phyloP scores from a whole-genome alignment of 192 early-diverging fungal genomes.

The Dissophora ornata region DNA sequence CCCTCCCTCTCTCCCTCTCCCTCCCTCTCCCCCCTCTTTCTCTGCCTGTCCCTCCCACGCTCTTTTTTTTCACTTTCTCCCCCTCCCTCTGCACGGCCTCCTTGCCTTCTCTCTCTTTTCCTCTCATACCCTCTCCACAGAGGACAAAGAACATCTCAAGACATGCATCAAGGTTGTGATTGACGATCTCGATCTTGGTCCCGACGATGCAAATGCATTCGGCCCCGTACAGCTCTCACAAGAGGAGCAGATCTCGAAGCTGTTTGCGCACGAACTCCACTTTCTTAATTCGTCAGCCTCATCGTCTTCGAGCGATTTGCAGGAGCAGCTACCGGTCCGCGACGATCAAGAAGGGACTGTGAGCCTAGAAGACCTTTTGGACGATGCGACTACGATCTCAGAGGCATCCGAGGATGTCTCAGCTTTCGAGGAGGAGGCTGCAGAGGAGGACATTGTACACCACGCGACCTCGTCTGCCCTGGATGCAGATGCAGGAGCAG shows the following conservation, averaged over 20 bases:
- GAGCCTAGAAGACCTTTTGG: conserved; percentile 21
- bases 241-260: conserved; percentile 42
- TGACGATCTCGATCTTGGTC: conserved; percentile 16
- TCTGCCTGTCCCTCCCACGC: no score
- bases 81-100: not conserved
- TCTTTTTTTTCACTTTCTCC: not conserved
- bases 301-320: conserved; percentile 29
- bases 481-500: not conserved
- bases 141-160: conserved; percentile 44
- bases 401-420: conserved; percentile 16
- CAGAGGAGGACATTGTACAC: not conserved
- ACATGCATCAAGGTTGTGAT: conserved; percentile 49
- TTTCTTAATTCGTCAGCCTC: conserved; percentile 39
- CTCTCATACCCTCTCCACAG: no score
- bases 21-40: not conserved
- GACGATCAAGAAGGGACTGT: not conserved
- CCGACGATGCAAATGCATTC: not conserved
- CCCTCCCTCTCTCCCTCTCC: not conserved
- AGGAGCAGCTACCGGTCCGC: conserved; percentile 3
- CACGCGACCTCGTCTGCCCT: not conserved
- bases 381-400: conserved; percentile 8
- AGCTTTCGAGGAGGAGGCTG: not conserved
- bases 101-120: not conserved
- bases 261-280: conserved; percentile 40
- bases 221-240: conserved; percentile 15